phyloP scores from a whole-genome alignment of 208 protist species.

The Acanthamoeba divionensis region DNA sequence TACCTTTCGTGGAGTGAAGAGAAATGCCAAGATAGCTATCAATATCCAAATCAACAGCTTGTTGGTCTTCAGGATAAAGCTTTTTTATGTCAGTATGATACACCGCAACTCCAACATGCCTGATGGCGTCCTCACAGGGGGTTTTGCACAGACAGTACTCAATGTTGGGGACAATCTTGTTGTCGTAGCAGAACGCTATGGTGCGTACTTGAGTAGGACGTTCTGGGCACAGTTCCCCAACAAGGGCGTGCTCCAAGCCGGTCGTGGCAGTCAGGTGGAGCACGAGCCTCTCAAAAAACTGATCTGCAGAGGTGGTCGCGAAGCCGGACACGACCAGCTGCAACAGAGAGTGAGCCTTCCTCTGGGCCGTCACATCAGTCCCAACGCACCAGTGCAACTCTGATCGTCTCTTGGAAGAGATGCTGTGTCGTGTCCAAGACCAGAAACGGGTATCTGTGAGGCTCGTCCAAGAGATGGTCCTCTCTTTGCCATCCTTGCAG shows the following conservation, averaged over 20 bases:
- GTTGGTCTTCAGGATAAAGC: neutral
- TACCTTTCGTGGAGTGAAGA: slow-evolving; percentile 1
- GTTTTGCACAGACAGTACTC: neutral
- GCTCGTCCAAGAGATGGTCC: neutral
- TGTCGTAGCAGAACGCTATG: slow-evolving; percentile 3
- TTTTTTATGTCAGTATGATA: no score
- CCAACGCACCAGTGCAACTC: neutral
- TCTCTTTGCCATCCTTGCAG: neutral
- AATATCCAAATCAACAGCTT: neutral
- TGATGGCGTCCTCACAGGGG: slow-evolving; percentile 21
- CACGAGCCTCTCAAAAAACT: slow-evolving; percentile 16
- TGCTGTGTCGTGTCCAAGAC: neutral
- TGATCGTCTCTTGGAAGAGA: neutral
- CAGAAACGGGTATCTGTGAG: neutral
- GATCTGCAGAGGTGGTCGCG: neutral
- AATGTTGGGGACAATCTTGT: neutral
- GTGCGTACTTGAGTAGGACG: neutral
- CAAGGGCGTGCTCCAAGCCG: slow-evolving; percentile 4
- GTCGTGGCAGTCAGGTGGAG: neutral
- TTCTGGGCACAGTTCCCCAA: neutral
- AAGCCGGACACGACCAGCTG: neutral
- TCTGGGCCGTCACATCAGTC: neutral
- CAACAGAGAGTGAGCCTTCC: neutral
- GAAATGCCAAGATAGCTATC: slow-evolving; percentile 1
- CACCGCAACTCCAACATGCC: no score